Percentiles rank a stretch among this genome's conserved stretches.
Conservation (phyloP, 805 yeast species). For the Zygoascus bituminiphila region DNA sequence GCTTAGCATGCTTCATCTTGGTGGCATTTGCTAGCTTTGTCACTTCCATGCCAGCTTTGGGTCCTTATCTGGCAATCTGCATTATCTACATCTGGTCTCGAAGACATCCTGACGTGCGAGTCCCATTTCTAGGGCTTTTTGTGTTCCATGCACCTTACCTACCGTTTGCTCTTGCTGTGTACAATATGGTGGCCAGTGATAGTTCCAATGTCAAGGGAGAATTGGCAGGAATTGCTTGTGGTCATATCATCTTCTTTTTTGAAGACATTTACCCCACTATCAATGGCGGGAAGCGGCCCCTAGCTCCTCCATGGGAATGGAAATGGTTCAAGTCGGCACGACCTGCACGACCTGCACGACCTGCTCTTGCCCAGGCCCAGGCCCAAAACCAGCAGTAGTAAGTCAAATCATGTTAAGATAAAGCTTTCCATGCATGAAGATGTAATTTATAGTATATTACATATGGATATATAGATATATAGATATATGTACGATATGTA, state of each 20-base stretch:
- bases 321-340: background rate
- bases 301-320: conserved; percentile 37
- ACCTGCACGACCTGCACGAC: background rate
- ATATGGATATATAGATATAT: no score
- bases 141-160: conserved; percentile 37
- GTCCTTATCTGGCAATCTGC: conserved; percentile 31
- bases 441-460: no score
- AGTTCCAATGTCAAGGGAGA: conserved; percentile 18
- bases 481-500: background rate
- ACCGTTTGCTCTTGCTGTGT: conserved; percentile 33
- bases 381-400: no score
- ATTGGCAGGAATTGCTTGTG: conserved; percentile 34
- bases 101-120: conserved; percentile 34
- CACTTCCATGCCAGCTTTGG: conserved; percentile 29
- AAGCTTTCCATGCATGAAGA: no score
- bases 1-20: conserved; percentile 26
- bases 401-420: no score
- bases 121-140: conserved; percentile 36
- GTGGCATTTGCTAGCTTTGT: conserved; percentile 27
- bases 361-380: no score
- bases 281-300: conserved; percentile 27
- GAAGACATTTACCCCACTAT: conserved; percentile 38
- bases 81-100: conserved; percentile 42
- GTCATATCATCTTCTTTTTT: conserved; percentile 36
- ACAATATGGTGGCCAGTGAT: conserved; percentile 18